phyloP scores from a whole-genome alignment of 2,329 filamentous ascomycete genomes.

The Colletotrichum tofieldiae region DNA sequence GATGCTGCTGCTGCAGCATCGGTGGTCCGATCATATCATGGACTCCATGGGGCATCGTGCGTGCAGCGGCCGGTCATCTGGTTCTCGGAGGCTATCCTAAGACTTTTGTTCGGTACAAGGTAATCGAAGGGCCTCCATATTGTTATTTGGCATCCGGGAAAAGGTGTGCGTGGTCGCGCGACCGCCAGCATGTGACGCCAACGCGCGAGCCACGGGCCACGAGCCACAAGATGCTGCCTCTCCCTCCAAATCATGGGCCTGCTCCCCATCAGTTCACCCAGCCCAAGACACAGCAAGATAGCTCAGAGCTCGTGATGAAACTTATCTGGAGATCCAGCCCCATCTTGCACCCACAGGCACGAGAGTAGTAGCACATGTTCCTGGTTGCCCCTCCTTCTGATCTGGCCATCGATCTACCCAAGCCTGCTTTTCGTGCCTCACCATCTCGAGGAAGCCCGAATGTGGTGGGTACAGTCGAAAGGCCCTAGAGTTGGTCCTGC shows the following conservation, averaged over 20 bases:
- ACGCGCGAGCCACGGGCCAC: conserved; percentile 6
- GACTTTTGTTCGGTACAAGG: neutral
- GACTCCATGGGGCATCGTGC: conserved; percentile 7
- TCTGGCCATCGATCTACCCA: conserved; percentile 15
- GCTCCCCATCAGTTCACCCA: neutral
- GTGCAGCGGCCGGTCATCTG: neutral
- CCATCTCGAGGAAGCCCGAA: conserved; percentile 6
- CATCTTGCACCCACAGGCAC: neutral
- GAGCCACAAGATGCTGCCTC: conserved; percentile 8
- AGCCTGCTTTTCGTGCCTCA: conserved; percentile 7
- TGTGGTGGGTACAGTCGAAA: conserved; percentile 1
- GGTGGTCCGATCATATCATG: neutral
- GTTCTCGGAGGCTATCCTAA: neutral
- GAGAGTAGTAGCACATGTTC: conserved; percentile 2
- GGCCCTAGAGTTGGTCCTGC: conserved; percentile 25
- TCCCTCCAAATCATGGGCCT: neutral
- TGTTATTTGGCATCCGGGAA: neutral
- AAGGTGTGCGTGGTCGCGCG: neutral
- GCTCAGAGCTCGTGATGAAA: conserved; percentile 1
- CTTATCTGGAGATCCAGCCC: neutral
- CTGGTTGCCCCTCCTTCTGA: neutral
- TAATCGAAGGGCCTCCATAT: neutral
- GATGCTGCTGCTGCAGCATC: neutral
- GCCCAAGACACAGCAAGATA: neutral
- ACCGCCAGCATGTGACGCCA: conserved; percentile 28